phyloP scores from a whole-genome alignment of 1,139 yeast species.

The Hyphopichia khmerensis region DNA sequence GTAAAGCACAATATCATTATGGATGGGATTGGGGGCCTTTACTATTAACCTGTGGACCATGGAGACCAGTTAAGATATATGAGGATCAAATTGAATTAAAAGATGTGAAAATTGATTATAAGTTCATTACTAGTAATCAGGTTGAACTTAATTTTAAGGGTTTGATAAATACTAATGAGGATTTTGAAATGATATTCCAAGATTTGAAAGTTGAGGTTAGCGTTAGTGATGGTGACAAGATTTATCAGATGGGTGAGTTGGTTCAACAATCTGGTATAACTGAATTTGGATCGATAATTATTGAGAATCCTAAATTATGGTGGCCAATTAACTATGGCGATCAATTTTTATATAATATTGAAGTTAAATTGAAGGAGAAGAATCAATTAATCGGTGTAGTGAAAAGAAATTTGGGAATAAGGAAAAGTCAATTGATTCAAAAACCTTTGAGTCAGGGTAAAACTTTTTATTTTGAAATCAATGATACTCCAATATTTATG shows the following conservation, averaged over 20 bases:
- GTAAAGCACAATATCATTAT: slow-evolving; percentile 56
- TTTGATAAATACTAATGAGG: slow-evolving; percentile 11
- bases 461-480: slow-evolving; percentile 41
- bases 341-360: slow-evolving; percentile 30
- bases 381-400: slow-evolving; percentile 7
- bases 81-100: slow-evolving; percentile 15
- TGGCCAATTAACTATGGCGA: slow-evolving; percentile 39
- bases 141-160: slow-evolving; percentile 11
- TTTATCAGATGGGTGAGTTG: background rate
- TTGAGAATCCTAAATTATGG: slow-evolving; percentile 35
- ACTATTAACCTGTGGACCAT: slow-evolving; percentile 48
- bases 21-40: slow-evolving; percentile 65
- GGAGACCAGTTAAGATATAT: slow-evolving; percentile 34
- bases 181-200: slow-evolving; percentile 13
- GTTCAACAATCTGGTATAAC: background rate
- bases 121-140: slow-evolving; percentile 9
- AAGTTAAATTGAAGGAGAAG: slow-evolving; percentile 9
- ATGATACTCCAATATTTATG: slow-evolving; percentile 34
- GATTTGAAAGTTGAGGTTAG: slow-evolving; percentile 12
- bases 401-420: slow-evolving; percentile 28
- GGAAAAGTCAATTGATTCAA: slow-evolving; percentile 39
- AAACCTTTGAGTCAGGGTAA: slow-evolving; percentile 32
- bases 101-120: background rate
- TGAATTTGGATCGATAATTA: background rate
- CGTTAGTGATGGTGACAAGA: background rate